Evolutionary conservation across 768 basidiomycete species (phyloP).

Genomic region (Suillus hirtellus): DNA sequence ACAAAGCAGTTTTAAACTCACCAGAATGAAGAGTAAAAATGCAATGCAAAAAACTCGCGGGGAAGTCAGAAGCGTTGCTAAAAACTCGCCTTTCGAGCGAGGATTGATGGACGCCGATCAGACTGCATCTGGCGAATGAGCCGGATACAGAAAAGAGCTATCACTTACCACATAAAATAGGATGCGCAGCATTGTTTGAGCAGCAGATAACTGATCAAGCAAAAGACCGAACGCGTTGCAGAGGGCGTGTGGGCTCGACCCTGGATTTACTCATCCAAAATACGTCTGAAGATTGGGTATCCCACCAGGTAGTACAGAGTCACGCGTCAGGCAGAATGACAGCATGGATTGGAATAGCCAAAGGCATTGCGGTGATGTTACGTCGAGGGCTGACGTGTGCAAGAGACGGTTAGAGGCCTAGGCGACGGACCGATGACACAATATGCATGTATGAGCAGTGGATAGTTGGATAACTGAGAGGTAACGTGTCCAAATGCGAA

Average conservation of each 20-base stretch:
- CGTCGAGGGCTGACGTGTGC: neutral
- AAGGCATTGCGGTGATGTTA: slow-evolving; percentile 1
- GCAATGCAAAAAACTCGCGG: neutral
- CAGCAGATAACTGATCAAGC: slow-evolving; percentile 1
- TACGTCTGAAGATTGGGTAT: neutral
- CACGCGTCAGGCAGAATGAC: neutral
- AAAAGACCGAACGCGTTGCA: slow-evolving; percentile 9
- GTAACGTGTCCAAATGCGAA: neutral
- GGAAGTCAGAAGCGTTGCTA: slow-evolving; percentile 3
- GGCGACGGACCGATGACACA: neutral
- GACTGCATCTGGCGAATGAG: slow-evolving; percentile 2
- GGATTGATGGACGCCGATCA: slow-evolving; percentile 7
- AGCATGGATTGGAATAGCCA: neutral
- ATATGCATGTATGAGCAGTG: neutral
- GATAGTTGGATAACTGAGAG: slow-evolving; percentile 1
- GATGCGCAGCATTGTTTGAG: slow-evolving; percentile 1
- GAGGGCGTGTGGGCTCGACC: slow-evolving; percentile 8
- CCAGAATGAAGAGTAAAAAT: neutral
- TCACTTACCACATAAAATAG: slow-evolving; percentile 11
- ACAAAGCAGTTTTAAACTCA: neutral
- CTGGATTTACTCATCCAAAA: neutral
- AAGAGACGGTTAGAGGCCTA: neutral
- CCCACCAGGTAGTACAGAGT: neutral
- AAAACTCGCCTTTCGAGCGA: slow-evolving; percentile 7
- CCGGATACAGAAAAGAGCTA: slow-evolving; percentile 1